Conservation (phyloP, 2,329 filamentous ascomycete genomes). For the Paracorniculantispora psalliotae region DNA sequence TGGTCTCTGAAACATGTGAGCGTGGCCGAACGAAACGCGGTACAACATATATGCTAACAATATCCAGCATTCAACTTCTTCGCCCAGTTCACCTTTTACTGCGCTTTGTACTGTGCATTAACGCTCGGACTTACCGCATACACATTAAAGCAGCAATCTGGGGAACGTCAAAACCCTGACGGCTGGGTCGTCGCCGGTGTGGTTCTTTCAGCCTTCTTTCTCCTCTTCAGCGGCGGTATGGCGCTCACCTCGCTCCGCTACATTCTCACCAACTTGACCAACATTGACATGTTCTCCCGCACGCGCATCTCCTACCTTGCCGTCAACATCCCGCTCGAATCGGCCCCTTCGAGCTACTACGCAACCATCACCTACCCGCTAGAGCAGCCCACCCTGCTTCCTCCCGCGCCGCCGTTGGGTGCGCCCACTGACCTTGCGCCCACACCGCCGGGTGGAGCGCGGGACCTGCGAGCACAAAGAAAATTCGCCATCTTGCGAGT, state of each 20-base stretch:
- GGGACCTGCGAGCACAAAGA: conserved; percentile 48
- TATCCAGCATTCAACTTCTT: conserved; percentile 78
- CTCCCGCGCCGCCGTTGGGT: conserved; percentile 1
- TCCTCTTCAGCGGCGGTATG: conserved; percentile 78
- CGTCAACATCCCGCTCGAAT: conserved; percentile 57
- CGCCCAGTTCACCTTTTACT: conserved; percentile 77
- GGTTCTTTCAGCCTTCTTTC: conserved; percentile 65
- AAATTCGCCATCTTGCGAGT: conserved; percentile 78
- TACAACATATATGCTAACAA: not conserved
- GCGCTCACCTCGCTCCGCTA: conserved; percentile 65
- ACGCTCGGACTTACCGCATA: conserved; percentile 59
- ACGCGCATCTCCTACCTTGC: conserved; percentile 67
- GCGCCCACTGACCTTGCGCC: not conserved
- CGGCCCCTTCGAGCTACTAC: conserved; percentile 38
- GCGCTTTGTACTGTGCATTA: conserved; percentile 60
- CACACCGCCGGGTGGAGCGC: conserved; percentile 17
- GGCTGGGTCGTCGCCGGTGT: conserved; percentile 62
- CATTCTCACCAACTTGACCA: conserved; percentile 70
- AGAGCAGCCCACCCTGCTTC: conserved; percentile 20
- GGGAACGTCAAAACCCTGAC: conserved; percentile 40
- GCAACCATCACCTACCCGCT: conserved; percentile 57
- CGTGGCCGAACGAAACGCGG: conserved; percentile 13
- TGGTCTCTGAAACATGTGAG: conserved; percentile 74
- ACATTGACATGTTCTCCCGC: conserved; percentile 70
- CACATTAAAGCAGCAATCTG: conserved; percentile 52